Evolutionary conservation across 2,329 filamentous ascomycete genomes (phyloP).

Genomic region (Ophiostoma montium): DNA sequence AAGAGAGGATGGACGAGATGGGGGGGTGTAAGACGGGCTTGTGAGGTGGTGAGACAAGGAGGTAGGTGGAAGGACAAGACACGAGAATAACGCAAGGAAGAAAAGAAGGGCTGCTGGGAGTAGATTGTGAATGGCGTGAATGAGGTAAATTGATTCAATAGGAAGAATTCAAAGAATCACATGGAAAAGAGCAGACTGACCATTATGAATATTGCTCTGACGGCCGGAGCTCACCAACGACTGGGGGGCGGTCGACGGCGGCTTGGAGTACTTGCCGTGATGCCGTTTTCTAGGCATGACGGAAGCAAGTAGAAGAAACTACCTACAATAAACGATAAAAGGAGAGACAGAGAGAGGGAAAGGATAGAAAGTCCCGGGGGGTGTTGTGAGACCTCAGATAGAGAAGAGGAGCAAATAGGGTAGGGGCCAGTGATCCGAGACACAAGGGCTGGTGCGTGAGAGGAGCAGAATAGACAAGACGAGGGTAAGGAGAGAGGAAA

Average conservation of each 20-base stretch:
- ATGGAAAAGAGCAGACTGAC: constrained; percentile 6
- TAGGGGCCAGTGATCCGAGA: constrained; percentile 5
- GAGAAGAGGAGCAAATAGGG: neutral
- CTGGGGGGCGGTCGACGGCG: constrained; percentile 38
- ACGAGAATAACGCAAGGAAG: neutral
- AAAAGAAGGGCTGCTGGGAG: neutral
- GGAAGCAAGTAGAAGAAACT: too few relatives aligned
- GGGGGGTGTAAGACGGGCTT: too few relatives aligned
- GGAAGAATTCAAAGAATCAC: too few relatives aligned
- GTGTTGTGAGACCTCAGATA: constrained; percentile 6
- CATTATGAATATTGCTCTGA: constrained; percentile 11
- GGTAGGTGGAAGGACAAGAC: constrained; percentile 6
- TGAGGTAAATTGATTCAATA: too few relatives aligned
- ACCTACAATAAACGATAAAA: neutral
- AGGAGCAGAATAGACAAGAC: neutral
- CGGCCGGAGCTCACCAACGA: constrained; percentile 27
- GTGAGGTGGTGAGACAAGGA: constrained; percentile 1
- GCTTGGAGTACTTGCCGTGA: constrained; percentile 41
- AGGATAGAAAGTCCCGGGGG: neutral
- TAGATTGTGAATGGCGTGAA: too few relatives aligned
- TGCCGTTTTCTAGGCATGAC: constrained; percentile 52
- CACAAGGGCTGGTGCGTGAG: constrained; percentile 1
- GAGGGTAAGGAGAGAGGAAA: too few relatives aligned
- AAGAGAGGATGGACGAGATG: neutral
- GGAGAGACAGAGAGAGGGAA: neutral